Percentiles rank a stretch among this genome's conserved stretches.
Evolutionary conservation across 176 grass and related monocot species (phyloP).

Genomic region (Elaeis guineensis): DNA sequence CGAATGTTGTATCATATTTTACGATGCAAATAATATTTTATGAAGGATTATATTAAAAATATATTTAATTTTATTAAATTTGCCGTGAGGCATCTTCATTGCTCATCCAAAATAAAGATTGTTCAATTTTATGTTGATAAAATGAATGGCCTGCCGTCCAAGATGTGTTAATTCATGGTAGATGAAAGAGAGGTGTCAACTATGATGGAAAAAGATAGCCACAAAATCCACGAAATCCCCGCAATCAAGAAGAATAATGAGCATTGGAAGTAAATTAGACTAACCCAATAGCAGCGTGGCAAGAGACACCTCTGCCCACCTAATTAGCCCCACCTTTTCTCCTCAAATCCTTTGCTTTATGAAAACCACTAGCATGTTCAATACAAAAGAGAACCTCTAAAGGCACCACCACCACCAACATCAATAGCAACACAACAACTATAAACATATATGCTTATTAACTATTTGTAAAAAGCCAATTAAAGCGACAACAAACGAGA

Average conservation of each 20-base stretch:
- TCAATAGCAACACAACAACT: not conserved
- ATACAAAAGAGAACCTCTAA: not conserved
- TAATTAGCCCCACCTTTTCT: not conserved
- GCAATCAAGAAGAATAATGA: too few species aligned
- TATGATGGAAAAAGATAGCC: not conserved
- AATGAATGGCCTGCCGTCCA: not conserved
- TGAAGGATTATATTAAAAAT: too few species aligned
- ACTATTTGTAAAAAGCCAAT: not conserved
- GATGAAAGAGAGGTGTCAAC: not conserved
- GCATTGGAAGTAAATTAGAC: not conserved
- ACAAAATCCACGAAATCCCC: too few species aligned
- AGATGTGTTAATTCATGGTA: not conserved
- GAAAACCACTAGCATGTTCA: not conserved
- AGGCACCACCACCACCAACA: not conserved
- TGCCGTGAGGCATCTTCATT: too few species aligned
- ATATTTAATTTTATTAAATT: too few species aligned
- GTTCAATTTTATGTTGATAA: too few species aligned
- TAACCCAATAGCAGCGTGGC: not conserved
- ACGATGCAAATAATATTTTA: too few species aligned
- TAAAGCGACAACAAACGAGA: not conserved
- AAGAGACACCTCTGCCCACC: not conserved
- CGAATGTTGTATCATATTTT: too few species aligned
- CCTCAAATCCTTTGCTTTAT: not conserved
- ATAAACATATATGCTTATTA: not conserved
- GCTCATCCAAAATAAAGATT: too few species aligned